Evolutionary conservation across 2,329 filamentous ascomycete genomes (phyloP).

Genomic region (Chaetomium strumarium): DNA sequence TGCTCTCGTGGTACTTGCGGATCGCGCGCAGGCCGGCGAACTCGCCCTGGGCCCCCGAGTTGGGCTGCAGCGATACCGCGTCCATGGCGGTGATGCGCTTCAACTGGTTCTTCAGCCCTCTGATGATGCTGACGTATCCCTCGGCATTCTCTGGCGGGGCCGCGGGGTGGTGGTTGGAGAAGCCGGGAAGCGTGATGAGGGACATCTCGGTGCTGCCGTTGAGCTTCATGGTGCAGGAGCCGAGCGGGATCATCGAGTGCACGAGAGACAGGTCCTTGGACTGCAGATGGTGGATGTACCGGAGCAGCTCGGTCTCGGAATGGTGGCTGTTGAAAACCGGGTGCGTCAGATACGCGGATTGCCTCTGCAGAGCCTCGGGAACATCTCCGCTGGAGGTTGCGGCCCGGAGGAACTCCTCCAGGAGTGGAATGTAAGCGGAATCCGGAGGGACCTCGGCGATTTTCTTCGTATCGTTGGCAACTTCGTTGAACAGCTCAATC

Average conservation of each 20-base stretch:
- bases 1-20: slow-evolving; percentile 71
- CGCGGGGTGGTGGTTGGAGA: slow-evolving; percentile 77
- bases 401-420: slow-evolving; percentile 34
- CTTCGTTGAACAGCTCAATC: slow-evolving; percentile 14
- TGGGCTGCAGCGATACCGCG: slow-evolving; percentile 84
- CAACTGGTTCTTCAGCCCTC: slow-evolving; percentile 68
- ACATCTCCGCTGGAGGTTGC: slow-evolving; percentile 33
- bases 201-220: slow-evolving; percentile 93
- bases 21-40: slow-evolving; percentile 88
- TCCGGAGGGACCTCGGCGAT: slow-evolving; percentile 3
- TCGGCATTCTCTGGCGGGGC: slow-evolving; percentile 56
- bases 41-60: slow-evolving; percentile 93
- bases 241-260: slow-evolving; percentile 96
- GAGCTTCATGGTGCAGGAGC: slow-evolving; percentile 98
- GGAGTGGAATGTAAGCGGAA: slow-evolving; percentile 31
- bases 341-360: slow-evolving; percentile 73
- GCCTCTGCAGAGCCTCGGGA: slow-evolving; percentile 59
- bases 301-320: slow-evolving; percentile 87
- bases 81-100: slow-evolving; percentile 84
- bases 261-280: slow-evolving; percentile 91
- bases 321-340: slow-evolving; percentile 93
- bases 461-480: slow-evolving; percentile 22
- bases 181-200: slow-evolving; percentile 69
- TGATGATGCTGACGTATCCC: slow-evolving; percentile 66
- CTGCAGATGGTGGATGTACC: slow-evolving; percentile 89